Base-by-base conservation (phyloP, 352 stramenopile genomes). In the Phytophthora aleatoria region DNA sequence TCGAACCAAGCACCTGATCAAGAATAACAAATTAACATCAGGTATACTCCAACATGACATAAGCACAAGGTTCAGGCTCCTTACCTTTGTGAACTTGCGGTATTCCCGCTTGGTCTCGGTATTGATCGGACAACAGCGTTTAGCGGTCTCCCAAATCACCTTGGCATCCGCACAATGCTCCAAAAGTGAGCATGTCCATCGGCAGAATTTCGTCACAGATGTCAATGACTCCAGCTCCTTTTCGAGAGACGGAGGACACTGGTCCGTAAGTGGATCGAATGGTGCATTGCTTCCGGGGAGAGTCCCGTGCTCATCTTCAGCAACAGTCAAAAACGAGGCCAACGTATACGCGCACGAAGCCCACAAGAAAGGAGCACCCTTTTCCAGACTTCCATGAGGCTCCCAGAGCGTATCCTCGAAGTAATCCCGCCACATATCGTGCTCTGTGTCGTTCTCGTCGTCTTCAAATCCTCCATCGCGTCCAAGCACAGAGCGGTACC, bases 381-480 rank as follows among this genome's bases (percentile, higher is more conserved):
- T 96, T 65, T 96, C 87, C 16, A 96, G 61, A 44, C 84, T 96
- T 5, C 85, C 87, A 43, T 96, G 87, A 7, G 87, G 87, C 15
- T 96, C 87, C 87, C 87, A 96, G 16, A 96, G 59, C 5, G 83
- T 94, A 38, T 94, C 84, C 62, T 96, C 87, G 47, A 93, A 96
- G 61, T 96, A 96, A 57, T 93, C 83, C 28, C 87, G 76, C 87
- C 87, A 96, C 41, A 90, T 61, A 61, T 94, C 83, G 42, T 94
- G 86, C 28, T 81, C 81, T 8, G 73, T 76, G 11, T 90, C 73
- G 16, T 68, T 76, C 9, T 90, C 81, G 0, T 74, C 56, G 8
- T 83, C 73, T 16, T 74, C 69, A 43, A 79, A 79, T 11, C 72
- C 69, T 28, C 83, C 86, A 45, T 91, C 80, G 31, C 83, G 81